A percentile compares a stretch with the other conserved stretches of the same genome.
phyloP scores from a whole-genome alignment of 2,329 filamentous ascomycete genomes.

The Claviceps pazoutovae region DNA sequence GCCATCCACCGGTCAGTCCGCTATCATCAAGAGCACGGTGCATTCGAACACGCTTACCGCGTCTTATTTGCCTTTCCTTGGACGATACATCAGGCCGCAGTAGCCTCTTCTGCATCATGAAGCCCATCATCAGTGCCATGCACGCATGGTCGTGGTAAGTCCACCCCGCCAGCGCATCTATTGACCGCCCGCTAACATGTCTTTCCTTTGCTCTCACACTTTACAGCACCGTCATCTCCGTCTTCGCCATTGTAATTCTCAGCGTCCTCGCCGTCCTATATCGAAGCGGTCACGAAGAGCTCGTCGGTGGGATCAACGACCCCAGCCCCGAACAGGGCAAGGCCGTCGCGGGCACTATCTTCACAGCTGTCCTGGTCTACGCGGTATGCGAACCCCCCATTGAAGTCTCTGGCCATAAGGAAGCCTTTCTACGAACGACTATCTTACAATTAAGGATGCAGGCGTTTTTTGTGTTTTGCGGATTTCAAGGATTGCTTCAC shows the following conservation, averaged over 20 bases:
- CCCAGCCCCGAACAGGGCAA: slow-evolving; percentile 59
- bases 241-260: slow-evolving; percentile 53
- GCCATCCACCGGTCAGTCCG: neutral
- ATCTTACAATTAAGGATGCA: slow-evolving; percentile 20
- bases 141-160: slow-evolving; percentile 91
- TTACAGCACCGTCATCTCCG: slow-evolving; percentile 56
- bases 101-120: slow-evolving; percentile 49
- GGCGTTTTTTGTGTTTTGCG: slow-evolving; percentile 87
- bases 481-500: slow-evolving; percentile 76
- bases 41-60: neutral
- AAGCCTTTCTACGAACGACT: neutral
- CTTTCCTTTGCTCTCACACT: neutral
- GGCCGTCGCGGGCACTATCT: slow-evolving; percentile 73
- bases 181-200: slow-evolving; percentile 10
- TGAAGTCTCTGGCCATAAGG: neutral
- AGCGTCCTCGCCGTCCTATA: slow-evolving; percentile 57
- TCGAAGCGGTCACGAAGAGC: slow-evolving; percentile 64
- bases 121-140: slow-evolving; percentile 81
- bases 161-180: neutral
- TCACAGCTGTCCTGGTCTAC: slow-evolving; percentile 79
- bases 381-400: slow-evolving; percentile 46
- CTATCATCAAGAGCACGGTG: neutral
- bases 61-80: too few relatives aligned
- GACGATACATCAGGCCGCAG: neutral
- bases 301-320: slow-evolving; percentile 62